These are phyloP conservation scores for Trypanosoma cruzi DNA, from an alignment of 208 protist genomes.

Conservation along the genomic window DNA sequence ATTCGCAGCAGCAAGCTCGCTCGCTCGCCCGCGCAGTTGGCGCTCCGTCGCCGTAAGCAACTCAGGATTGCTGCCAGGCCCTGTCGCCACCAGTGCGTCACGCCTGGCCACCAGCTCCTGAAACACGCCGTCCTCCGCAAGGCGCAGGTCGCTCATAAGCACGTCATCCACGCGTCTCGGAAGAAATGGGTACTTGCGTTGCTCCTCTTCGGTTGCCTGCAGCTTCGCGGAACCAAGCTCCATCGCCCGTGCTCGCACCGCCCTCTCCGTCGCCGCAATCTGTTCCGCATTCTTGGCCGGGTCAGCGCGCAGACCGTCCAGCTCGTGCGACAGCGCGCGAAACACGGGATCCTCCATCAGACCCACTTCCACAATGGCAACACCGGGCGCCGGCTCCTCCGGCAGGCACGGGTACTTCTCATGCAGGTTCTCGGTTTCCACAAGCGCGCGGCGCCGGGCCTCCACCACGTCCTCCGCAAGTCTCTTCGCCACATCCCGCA, in stretches of 20 bases:
- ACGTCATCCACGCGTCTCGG: constrained; percentile 33
- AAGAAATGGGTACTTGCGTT: constrained; percentile 47
- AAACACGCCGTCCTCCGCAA: constrained; percentile 36
- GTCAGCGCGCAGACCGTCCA: constrained; percentile 31
- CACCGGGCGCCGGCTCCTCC: too few relatives aligned
- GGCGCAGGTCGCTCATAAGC: constrained; percentile 41
- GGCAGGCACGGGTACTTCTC: too few relatives aligned
- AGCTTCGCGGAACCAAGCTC: constrained; percentile 36
- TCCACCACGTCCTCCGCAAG: too few relatives aligned
- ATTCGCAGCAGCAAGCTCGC: constrained; percentile 24
- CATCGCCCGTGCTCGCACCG: constrained; percentile 18
- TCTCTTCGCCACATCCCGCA: too few relatives aligned
- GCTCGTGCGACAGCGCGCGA: constrained; percentile 38
- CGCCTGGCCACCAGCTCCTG: constrained; percentile 29
- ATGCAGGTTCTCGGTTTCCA: too few relatives aligned
- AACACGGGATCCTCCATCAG: constrained; percentile 47
- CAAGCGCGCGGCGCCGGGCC: too few relatives aligned
- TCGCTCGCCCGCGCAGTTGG: constrained; percentile 26
- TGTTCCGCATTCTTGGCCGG: constrained; percentile 17
- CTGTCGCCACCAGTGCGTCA: constrained; percentile 10
- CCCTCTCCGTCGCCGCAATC: constrained; percentile 24
- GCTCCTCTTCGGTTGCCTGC: constrained; percentile 30
- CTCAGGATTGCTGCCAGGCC: constrained; percentile 5
- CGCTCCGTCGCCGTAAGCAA: constrained; percentile 27
- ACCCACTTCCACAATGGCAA: too few relatives aligned